Conservation (phyloP, 129 eudicot species). For the Centella asiatica region DNA sequence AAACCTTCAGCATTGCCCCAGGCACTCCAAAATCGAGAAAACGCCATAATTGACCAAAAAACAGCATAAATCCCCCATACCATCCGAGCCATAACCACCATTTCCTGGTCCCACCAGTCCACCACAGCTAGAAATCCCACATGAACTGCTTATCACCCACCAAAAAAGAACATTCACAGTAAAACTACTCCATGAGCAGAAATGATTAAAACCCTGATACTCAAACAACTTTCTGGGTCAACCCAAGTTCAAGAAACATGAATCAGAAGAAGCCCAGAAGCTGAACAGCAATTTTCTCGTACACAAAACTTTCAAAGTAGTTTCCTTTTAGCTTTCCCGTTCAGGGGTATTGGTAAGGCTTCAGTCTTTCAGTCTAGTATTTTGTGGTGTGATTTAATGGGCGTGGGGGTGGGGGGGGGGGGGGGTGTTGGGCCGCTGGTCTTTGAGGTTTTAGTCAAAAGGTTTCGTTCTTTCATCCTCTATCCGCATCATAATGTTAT, state of each 20-base stretch:
- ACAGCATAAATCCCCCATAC: constrained; percentile 20
- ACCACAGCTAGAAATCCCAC: constrained; percentile 20
- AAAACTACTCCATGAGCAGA: not conserved
- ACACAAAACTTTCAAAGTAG: too few relatives aligned
- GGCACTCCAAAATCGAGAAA: constrained; percentile 19
- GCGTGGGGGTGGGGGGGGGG: too few relatives aligned
- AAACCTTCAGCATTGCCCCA: constrained; percentile 46
- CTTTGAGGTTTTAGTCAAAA: too few relatives aligned
- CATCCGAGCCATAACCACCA: constrained; percentile 34
- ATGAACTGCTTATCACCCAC: constrained; percentile 14
- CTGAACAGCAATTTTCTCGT: not conserved
- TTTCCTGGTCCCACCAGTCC: constrained; percentile 8
- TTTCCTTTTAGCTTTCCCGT: too few relatives aligned
- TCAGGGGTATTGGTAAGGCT: too few relatives aligned
- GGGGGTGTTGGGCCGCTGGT: too few relatives aligned
- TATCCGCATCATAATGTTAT: too few relatives aligned
- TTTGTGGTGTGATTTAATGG: too few relatives aligned
- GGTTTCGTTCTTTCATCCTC: too few relatives aligned
- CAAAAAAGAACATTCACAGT: constrained; percentile 20
- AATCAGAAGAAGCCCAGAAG: constrained; percentile 6
- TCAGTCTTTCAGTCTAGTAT: too few relatives aligned
- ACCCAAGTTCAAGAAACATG: not conserved
- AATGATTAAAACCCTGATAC: constrained; percentile 24
- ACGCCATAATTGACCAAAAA: constrained; percentile 32
- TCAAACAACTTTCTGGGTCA: constrained; percentile 10